Base-by-base conservation (phyloP, 768 basidiomycete genomes). In the Mycena kentingensis region DNA sequence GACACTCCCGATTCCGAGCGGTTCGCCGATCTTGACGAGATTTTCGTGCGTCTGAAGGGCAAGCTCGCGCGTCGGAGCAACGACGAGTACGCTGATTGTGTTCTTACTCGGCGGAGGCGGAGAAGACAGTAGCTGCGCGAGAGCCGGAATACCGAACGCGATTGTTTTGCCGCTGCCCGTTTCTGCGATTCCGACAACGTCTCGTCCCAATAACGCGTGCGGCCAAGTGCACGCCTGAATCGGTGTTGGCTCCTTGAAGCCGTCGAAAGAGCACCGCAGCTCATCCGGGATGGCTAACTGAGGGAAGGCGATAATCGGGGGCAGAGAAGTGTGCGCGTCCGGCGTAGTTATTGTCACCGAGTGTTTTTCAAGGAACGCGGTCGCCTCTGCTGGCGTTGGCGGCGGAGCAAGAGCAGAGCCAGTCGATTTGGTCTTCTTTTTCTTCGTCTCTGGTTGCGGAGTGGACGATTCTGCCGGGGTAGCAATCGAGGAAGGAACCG, bases 161-260 rank as follows among this genome's bases (percentile, higher is more conserved):
- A 98, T 80, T 0, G 97, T 99, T 74, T 99, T 99, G 13, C 97
- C 97, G 64, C 91, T 90, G 61, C 96, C 96, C 2, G 96, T 98
- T 75, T 98, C 95, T 6, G 96, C 95, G 54, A 98, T 92, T 43
- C 96, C 96, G 26, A 98, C 86, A 0, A 96, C 90, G 67, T 98
- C 91, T n/a, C 76, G 76, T 0, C 89, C 89, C 21, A 79, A 75
- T 22, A 98, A 73, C 5, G 90, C 84, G 28, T 90, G 84, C 2
- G 95, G 93, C 95, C 95, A 98, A 12, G 94, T 83, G 61, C 92
- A 96, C 5, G 93, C 87, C 66, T 99, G 97, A 48, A 99, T 93
- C 0, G 97, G 95, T 0, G 95, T 96, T 4, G 97, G 96, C 58
- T 88, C 83, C 57, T 84, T 82, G 74, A 94, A 99, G 7, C 73